These are phyloP conservation scores for Fraxinus floribunda DNA, from an alignment of 305 asterid species.

Conservation along the genomic window DNA sequence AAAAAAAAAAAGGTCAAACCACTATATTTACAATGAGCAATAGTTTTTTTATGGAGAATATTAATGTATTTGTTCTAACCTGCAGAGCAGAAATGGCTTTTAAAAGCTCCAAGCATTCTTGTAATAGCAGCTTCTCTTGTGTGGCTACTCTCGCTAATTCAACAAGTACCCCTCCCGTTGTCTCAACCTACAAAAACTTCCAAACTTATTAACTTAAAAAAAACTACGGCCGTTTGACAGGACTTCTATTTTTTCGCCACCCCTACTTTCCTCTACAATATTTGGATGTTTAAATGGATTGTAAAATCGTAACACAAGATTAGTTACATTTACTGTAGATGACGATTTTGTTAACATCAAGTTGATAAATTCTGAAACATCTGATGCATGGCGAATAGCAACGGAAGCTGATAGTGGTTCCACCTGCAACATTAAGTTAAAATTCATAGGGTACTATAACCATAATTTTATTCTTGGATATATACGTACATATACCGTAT, in stretches of 20 bases:
- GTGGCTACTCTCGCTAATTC: conserved; percentile 61
- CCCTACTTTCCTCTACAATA: neutral
- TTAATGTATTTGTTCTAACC: conserved; percentile 32
- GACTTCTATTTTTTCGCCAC: neutral
- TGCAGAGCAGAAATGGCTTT: conserved; percentile 46
- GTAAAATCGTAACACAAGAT: neutral
- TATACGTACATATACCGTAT: no score
- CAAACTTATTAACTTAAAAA: neutral
- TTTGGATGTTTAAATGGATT: neutral
- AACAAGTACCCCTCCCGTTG: conserved; percentile 33
- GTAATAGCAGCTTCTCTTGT: conserved; percentile 65
- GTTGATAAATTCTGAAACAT: conserved; percentile 49
- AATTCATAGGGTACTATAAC: neutral
- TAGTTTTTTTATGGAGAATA: neutral
- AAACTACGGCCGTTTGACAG: no score
- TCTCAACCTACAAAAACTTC: conserved; percentile 37
- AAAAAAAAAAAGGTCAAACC: neutral
- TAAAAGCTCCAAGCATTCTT: conserved; percentile 77
- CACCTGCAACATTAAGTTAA: conserved; percentile 37
- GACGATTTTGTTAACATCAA: conserved; percentile 36
- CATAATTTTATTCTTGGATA: neutral
- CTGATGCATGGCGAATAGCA: conserved; percentile 51
- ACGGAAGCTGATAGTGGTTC: conserved; percentile 43
- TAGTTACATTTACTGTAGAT: conserved; percentile 37
- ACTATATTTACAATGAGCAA: neutral